Evolutionary conservation across 331 rosid genomes (phyloP), one percentile per base, ranked within the genome.

Genomic region (Saraca asoca): DNA sequence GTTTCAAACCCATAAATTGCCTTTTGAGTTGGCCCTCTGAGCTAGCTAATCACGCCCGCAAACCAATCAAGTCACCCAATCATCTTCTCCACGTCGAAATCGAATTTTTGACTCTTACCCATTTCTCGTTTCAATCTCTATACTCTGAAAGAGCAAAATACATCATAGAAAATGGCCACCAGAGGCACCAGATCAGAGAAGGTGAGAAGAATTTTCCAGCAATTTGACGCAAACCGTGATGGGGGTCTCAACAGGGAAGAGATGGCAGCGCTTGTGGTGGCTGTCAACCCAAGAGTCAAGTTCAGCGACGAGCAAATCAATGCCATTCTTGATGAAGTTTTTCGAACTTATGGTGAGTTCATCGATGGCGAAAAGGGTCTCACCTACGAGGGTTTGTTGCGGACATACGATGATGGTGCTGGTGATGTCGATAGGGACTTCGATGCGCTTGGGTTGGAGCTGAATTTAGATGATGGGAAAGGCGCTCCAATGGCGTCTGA

Each of bases 291-390:
- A 6, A 53, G 73, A 43, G 62, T 68, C 5, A 68, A 68, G 33
- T 68, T 68, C 44, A 53, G 63, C 53, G 73, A 67, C 52, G 72
- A 67, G 72, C 72, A 67, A 53, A 67, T 67, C 53, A 54, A 54
- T 46, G 72, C 72, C 42, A 67, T 54, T 54, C 62, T 67, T 14
- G 72, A 67, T 41, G 62, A 54, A 8, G 51, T 52, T 9, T 67
- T 67, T 33, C 62, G 62, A 9, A 52, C 62, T 24, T 67, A 67
- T n/a, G 53, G 62, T 11, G 72, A 67, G 52, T 67, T 67, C 62
- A 51, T 67, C 15, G 61, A 67, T 33, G 72, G 72, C 12, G 72
- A 67, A 44, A 67, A 67, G 63, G 72, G 72, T 42, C 11, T 67
- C 18, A 67, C 63, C 16, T 67, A 67, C 15, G 72, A 67, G 39